Evolutionary conservation across 441 rosid species (phyloP), one percentile per base, ranked within the genome.

Genomic region (Aleurites moluccanus): DNA sequence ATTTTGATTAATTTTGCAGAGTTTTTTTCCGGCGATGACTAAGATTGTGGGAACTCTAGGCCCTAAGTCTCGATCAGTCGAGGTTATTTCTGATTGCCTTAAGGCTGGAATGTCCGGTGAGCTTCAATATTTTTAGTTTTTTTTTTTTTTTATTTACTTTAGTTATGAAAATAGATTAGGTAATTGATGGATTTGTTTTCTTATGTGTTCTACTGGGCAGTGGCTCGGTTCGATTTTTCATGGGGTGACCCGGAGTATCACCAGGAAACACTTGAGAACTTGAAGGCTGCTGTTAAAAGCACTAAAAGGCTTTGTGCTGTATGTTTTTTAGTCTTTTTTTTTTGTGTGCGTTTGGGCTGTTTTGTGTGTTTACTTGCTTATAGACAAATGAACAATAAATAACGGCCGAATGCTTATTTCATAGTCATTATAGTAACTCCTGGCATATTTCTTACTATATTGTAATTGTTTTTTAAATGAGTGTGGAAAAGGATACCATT

Each of bases 41-140:
- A 96, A 96, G 86, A 94, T 96, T 70, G 96, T 96, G 15, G 99
- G 99, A 52, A 96, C 99, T 67, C 86, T 96, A 21, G 99, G 99
- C 16, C 90, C 98, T 0, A 92, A 83, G 79, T 96, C 99, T 81
- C 91, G 97, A 81, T 87, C 99, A 45, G 87, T 88, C 2, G 99
- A 91, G 6, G 80, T 84, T 68, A 86, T 94, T 73, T 86, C 98
- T 25, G 87, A 91, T 0, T 96, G 98, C 82, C 92, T 96, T 55
- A 92, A 89, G 77, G 93, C 96, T 69, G 98, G 97, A 75, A 96
- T 96, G 99, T 96, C 97, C 0, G 99, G 98, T 94, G 73, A 18
- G 45, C 3, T 13, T 8, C 4, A n/a, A n/a, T n/a, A 20, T 1
- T 38, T 7, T 53, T 1, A 18, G 11, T 10, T 27, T n/a, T 50